phyloP scores from a whole-genome alignment of 306 rosid species.

The Castanea mollissima region DNA sequence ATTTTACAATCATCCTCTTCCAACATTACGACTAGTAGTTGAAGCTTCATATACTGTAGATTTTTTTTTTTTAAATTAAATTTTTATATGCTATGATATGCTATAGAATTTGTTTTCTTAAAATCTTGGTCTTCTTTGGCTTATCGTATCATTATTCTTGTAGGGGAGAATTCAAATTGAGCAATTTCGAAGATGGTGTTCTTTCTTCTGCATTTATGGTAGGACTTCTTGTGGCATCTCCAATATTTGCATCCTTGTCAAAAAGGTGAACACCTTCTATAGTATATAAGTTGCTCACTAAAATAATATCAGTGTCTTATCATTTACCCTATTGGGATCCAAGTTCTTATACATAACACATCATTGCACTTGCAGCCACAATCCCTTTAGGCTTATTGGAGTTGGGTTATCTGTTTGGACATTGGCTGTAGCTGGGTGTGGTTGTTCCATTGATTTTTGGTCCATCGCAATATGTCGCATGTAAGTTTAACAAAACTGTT shows the following conservation, averaged over 20 bases:
- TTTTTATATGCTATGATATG: not conserved
- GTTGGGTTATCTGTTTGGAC: constrained; percentile 97
- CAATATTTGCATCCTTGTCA: constrained; percentile 81
- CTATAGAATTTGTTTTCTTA: not conserved
- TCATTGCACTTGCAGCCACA: constrained; percentile 60
- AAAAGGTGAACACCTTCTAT: constrained; percentile 52
- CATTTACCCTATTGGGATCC: not conserved
- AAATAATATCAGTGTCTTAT: not conserved
- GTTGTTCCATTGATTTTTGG: constrained; percentile 79
- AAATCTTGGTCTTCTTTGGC: constrained; percentile 1
- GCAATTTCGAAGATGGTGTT: constrained; percentile 86
- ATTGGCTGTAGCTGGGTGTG: constrained; percentile 80
- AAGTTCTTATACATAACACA: constrained; percentile 9
- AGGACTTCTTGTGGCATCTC: constrained; percentile 89
- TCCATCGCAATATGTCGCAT: constrained; percentile 80
- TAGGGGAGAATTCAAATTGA: constrained; percentile 89
- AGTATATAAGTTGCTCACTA: constrained; percentile 5
- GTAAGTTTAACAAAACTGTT: constrained; percentile 38
- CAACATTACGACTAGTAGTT: not conserved
- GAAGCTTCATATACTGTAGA: not conserved
- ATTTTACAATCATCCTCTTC: not conserved
- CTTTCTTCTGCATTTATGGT: constrained; percentile 94
- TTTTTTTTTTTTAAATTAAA: not conserved
- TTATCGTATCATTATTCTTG: constrained; percentile 14
- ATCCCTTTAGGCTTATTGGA: constrained; percentile 93